Percentiles rank a stretch among this genome's conserved stretches.
Evolutionary conservation across 2,329 filamentous ascomycete species (phyloP).

Genomic region (Colletotrichum musicola): DNA sequence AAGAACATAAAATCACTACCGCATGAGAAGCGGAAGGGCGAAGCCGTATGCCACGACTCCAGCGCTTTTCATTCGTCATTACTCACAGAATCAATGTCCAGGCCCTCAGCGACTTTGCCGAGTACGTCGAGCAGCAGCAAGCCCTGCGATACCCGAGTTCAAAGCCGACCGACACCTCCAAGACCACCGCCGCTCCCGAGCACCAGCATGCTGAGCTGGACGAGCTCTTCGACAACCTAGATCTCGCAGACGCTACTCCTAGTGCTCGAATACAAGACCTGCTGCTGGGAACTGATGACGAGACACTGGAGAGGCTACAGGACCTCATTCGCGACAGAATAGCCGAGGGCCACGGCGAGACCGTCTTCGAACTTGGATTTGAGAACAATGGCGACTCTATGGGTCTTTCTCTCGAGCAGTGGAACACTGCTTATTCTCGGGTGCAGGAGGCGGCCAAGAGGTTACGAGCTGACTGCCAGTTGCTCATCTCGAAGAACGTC

Average conservation of each 20-base stretch:
- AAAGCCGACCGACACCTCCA: conserved; percentile 45
- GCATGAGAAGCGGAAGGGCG: conserved; percentile 87
- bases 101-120: conserved; percentile 95
- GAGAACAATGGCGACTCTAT: conserved; percentile 92
- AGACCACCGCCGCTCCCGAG: conserved; percentile 53
- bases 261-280: conserved; percentile 80
- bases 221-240: conserved; percentile 90
- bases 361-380: conserved; percentile 90
- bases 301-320: conserved; percentile 72
- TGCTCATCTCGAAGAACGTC: conserved; percentile 92
- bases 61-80: no score
- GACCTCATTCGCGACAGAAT: conserved; percentile 77
- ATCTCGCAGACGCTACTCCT: conserved; percentile 76
- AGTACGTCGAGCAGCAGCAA: conserved; percentile 97
- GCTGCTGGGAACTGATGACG: conserved; percentile 74
- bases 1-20: conserved; percentile 72
- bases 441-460: conserved; percentile 74
- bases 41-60: conserved; percentile 64
- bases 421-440: conserved; percentile 77
- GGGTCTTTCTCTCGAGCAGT: conserved; percentile 79
- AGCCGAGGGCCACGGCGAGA: conserved; percentile 88
- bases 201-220: conserved; percentile 87
- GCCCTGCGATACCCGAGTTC: conserved; percentile 72
- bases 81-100: conserved; percentile 42
- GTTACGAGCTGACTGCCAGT: conserved; percentile 79